phyloP scores from a whole-genome alignment of 2,329 filamentous ascomycete species.

The Periconia digitata region DNA sequence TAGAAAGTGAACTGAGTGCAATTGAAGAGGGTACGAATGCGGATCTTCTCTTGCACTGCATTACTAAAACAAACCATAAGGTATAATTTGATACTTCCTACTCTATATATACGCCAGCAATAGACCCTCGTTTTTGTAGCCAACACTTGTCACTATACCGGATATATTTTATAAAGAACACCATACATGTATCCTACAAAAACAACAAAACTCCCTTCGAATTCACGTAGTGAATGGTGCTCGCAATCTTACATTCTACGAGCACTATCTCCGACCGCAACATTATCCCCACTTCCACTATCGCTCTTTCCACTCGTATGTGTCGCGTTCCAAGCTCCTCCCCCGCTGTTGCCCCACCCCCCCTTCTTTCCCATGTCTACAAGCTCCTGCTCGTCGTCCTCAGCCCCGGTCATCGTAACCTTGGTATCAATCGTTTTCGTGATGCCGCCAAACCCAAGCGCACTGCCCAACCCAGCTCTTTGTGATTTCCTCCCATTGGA shows the following conservation, averaged over 20 bases:
- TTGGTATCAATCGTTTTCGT: conserved; percentile 9
- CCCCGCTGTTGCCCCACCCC: not conserved
- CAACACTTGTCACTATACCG: no score
- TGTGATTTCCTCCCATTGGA: not conserved
- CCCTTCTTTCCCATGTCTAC: conserved; percentile 1
- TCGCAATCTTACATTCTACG: not conserved
- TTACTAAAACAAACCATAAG: no score
- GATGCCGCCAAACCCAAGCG: conserved; percentile 1
- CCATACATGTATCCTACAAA: no score
- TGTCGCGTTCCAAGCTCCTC: conserved; percentile 35
- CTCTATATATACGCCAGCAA: no score
- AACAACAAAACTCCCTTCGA: no score
- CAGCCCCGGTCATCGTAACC: not conserved
- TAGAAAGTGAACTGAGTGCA: no score
- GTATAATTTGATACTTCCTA: no score
- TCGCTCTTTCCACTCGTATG: not conserved
- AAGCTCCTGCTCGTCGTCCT: conserved; percentile 8
- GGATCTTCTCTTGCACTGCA: no score
- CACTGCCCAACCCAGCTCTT: not conserved
- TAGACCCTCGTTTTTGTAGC: no score
- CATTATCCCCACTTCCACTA: not conserved
- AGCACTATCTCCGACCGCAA: not conserved
- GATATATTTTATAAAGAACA: no score
- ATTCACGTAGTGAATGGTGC: no score
- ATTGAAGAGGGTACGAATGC: no score